These are phyloP conservation scores for Tetrapyrgos nigripes DNA, from an alignment of 1,284 basidiomycete genomes.

Conservation along the genomic window DNA sequence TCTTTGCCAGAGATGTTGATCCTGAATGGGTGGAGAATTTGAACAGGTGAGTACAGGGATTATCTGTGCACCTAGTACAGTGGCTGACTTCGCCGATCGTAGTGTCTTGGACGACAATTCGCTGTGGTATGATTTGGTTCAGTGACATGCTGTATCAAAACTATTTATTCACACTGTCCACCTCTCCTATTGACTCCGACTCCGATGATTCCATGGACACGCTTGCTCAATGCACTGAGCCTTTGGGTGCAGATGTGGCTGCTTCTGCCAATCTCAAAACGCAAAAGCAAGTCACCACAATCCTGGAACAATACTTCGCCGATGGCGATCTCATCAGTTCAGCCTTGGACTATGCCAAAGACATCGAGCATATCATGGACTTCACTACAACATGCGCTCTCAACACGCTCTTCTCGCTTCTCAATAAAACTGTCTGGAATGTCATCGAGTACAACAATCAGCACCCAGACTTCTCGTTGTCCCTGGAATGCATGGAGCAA, in stretches of 20 bases:
- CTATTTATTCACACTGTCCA: conserved; percentile 83
- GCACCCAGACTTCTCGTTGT: conserved; percentile 94
- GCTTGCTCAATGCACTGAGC: conserved; percentile 65
- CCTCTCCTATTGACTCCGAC: conserved; percentile 86
- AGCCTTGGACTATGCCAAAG: conserved; percentile 82
- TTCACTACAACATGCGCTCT: conserved; percentile 93
- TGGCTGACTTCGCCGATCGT: background rate
- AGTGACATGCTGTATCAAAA: conserved; percentile 97
- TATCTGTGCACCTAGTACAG: no score
- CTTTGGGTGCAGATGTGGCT: conserved; percentile 51
- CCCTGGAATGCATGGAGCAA: conserved; percentile 84
- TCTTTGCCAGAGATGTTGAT: conserved; percentile 99
- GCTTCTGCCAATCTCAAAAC: conserved; percentile 73
- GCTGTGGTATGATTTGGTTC: conserved; percentile 99
- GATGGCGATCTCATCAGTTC: conserved; percentile 83
- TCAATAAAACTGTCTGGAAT: conserved; percentile 96
- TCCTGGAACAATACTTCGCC: conserved; percentile 85
- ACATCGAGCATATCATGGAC: conserved; percentile 98
- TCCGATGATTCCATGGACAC: conserved; percentile 83
- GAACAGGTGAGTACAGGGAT: conserved; percentile 83
- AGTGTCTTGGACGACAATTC: conserved; percentile 99
- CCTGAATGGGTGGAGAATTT: conserved; percentile 99
- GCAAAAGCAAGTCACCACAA: conserved; percentile 81
- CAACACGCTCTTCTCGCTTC: conserved; percentile 94
- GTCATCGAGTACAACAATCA: conserved; percentile 95